A percentile compares a stretch with the other conserved stretches of the same genome.
Evolutionary conservation across 495 filamentous ascomycete genomes (phyloP).

Genomic region (Saxispiralis lemnorum): DNA sequence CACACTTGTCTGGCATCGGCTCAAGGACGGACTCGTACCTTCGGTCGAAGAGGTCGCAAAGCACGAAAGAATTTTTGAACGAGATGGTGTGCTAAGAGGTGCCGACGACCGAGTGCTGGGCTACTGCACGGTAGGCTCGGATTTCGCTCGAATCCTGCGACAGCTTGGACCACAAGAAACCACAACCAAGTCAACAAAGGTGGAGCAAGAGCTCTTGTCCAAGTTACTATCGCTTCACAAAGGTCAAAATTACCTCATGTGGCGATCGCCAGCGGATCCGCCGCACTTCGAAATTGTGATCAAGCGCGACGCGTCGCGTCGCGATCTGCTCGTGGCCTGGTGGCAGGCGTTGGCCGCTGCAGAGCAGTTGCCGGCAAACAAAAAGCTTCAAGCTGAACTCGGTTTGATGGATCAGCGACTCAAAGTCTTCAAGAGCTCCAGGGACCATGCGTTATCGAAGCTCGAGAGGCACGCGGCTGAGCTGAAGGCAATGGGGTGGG

Average conservation of each 20-base stretch:
- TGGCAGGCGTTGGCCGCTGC: constrained; percentile 10
- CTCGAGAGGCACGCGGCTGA: constrained; percentile 22
- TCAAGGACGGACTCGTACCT: constrained; percentile 34
- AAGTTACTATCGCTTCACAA: constrained; percentile 34
- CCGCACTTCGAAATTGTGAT: constrained; percentile 40
- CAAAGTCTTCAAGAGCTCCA: constrained; percentile 18
- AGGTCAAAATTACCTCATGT: constrained; percentile 37
- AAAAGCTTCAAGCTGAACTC: not conserved
- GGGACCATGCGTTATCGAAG: constrained; percentile 50
- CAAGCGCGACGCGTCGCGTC: constrained; percentile 30
- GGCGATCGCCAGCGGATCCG: constrained; percentile 26
- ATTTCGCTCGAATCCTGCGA: constrained; percentile 23
- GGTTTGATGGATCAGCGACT: not conserved
- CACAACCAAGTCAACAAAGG: constrained; percentile 14
- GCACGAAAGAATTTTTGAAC: constrained; percentile 56
- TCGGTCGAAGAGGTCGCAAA: constrained; percentile 44
- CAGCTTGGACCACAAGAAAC: constrained; percentile 14
- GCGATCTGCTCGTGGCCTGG: constrained; percentile 9
- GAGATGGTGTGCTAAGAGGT: constrained; percentile 44
- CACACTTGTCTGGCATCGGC: constrained; percentile 54
- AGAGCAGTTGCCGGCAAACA: not conserved
- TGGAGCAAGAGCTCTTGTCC: constrained; percentile 20
- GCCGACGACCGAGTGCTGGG: constrained; percentile 31
- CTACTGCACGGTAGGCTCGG: constrained; percentile 33
- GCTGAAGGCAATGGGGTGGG: constrained; percentile 40